phyloP scores from a whole-genome alignment of 2,329 filamentous ascomycete genomes.

The Talaromyces sp. region DNA sequence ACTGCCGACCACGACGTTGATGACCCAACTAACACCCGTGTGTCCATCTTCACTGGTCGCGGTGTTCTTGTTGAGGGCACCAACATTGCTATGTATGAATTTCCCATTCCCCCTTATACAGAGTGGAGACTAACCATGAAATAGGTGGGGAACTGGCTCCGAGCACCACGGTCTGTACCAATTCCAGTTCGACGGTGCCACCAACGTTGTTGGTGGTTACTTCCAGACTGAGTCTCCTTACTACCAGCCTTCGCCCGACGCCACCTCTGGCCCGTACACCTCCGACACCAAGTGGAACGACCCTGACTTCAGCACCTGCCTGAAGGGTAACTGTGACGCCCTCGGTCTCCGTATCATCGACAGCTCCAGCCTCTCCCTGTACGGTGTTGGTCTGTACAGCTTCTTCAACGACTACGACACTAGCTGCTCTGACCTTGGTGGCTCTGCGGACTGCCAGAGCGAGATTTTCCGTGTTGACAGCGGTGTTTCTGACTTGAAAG shows the following conservation, averaged over 20 bases:
- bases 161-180: slow-evolving; percentile 48
- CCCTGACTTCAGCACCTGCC: slow-evolving; percentile 29
- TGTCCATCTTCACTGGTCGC: slow-evolving; percentile 51
- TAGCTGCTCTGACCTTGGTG: slow-evolving; percentile 35
- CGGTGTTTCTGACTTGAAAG: slow-evolving; percentile 6
- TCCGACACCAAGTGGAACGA: slow-evolving; percentile 28
- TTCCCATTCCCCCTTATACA: slow-evolving; percentile 1
- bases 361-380: slow-evolving; percentile 41
- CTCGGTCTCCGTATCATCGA: slow-evolving; percentile 48
- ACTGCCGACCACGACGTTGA: slow-evolving; percentile 55
- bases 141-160: slow-evolving; percentile 38
- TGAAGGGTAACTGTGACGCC: slow-evolving; percentile 34
- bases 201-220: slow-evolving; percentile 29
- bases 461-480: slow-evolving; percentile 48
- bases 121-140: not conserved
- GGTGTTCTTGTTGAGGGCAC: slow-evolving; percentile 48
- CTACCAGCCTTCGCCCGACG: slow-evolving; percentile 35
- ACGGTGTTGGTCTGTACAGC: slow-evolving; percentile 51
- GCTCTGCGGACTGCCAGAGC: slow-evolving; percentile 43
- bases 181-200: slow-evolving; percentile 42
- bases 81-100: slow-evolving; percentile 33
- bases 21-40: slow-evolving; percentile 43
- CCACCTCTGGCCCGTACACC: slow-evolving; percentile 26
- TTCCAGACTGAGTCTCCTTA: slow-evolving; percentile 37
- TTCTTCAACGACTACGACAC: slow-evolving; percentile 54